A percentile compares a stretch with the other conserved stretches of the same genome.
phyloP scores from a whole-genome alignment of 2,329 filamentous ascomycete genomes.

The Penicillium digitatum region DNA sequence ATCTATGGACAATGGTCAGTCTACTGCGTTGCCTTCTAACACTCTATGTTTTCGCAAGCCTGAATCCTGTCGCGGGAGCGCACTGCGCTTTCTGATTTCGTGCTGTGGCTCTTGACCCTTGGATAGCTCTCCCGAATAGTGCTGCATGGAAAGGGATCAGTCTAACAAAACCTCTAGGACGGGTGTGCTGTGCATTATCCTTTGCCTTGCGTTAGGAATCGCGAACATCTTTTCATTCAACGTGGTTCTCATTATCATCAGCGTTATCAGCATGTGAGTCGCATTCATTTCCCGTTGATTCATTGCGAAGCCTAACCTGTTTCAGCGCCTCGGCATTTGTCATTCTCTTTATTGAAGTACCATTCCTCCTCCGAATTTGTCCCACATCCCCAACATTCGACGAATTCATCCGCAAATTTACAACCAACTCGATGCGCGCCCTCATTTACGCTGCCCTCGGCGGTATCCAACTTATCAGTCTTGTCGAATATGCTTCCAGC shows the following conservation, averaged over 20 bases:
- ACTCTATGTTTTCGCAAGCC: not conserved
- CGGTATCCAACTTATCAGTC: slow-evolving; percentile 76
- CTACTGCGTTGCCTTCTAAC: not conserved
- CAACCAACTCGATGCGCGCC: slow-evolving; percentile 95
- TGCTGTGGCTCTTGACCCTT: not conserved
- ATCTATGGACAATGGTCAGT: slow-evolving; percentile 67
- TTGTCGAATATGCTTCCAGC: slow-evolving; percentile 61
- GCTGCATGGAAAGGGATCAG: not conserved
- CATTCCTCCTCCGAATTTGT: slow-evolving; percentile 93
- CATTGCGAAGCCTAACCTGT: slow-evolving; percentile 44
- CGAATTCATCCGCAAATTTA: slow-evolving; percentile 80
- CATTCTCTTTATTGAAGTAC: slow-evolving; percentile 84
- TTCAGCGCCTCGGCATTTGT: slow-evolving; percentile 64
- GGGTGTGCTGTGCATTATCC: slow-evolving; percentile 58
- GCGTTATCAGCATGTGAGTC: slow-evolving; percentile 55
- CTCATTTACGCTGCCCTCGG: slow-evolving; percentile 79
- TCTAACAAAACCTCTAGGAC: slow-evolving; percentile 35
- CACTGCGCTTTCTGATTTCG: not conserved
- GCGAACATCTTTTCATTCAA: slow-evolving; percentile 64
- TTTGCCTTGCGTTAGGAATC: slow-evolving; percentile 65
- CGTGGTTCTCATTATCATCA: slow-evolving; percentile 56
- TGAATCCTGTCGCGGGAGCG: not conserved
- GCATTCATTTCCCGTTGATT: not conserved
- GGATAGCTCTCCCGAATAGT: not conserved
- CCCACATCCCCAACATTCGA: slow-evolving; percentile 91